Base-by-base conservation (phyloP, 805 yeast genomes). In the Hermanozyma aechmeae region DNA sequence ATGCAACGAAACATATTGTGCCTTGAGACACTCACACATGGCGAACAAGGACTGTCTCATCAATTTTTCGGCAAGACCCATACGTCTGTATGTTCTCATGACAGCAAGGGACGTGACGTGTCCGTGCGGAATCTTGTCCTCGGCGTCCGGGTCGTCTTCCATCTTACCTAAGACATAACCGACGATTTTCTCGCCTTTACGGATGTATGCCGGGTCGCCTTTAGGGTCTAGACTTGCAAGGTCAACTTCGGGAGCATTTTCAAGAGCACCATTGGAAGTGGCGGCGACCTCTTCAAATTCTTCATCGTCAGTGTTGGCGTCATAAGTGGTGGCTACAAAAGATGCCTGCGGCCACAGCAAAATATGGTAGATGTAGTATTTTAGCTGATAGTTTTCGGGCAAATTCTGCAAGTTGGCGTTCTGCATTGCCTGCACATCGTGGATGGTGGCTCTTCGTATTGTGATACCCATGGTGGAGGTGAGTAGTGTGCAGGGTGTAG, bases 321-420 rank as follows among this genome's bases (percentile, higher is more conserved):
- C 80, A 16, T 78, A 73, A 2, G 92, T 79, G 1, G 89, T 79
- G 12, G 98, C 98, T 21, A 92, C 97, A 61, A 78, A 92, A 23
- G 95, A 83, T 10, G 94, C 93, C 52, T 89, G 95, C 2, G 98
- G 98, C 98, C 98, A 92, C 21, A 96, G 79, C 29, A 89, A 61
- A 6, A 85, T 71, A 56, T 92, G 98, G 56, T 92, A 92, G 68
- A 92, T 71, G 58, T 92, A 92, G 58, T 86, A 92, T 54, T 87
- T 86, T 55, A 87, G 61, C 39, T 82, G 79, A 51, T 92, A 92
- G 59, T 92, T 92, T 53, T 92, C 98, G 5, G 98, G 98, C 37
- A 92, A 64, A 49, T 89, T 89, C 40, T 80, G 80, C 53, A 87
- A 61, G 51, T 87, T 87, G 38, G 95, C 92, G 65, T 85, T 86